Evolutionary conservation across 495 filamentous ascomycete genomes (phyloP), one percentile per base, ranked within the genome.

Genomic region (Tetracladium setigerum): DNA sequence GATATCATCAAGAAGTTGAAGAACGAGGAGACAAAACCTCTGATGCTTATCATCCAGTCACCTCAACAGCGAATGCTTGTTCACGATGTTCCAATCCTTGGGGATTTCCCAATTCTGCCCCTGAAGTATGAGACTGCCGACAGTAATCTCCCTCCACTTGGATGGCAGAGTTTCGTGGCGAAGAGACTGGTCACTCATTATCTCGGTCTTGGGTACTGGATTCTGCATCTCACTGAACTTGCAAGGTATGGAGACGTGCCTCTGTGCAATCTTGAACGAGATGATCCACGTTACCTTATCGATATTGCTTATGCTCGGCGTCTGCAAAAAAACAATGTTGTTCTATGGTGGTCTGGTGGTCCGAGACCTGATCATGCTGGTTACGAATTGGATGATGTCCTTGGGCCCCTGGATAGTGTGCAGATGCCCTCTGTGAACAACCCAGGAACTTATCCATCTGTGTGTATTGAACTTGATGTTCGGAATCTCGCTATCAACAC

Each of bases 401-500:
- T 84, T 0, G 84, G 85, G 2, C 74, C 84, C 1, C 73, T 97
- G 37, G 92, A 99, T 54, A 84, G 73, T n/a, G 86, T 97, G 17
- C 81, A 86, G 46, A 95, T 96, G 89, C 92, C 92, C 0, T 83
- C 83, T 27, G 80, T 95, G 54, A 97, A 99, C 58, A 85, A 84
- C 34, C 86, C 91, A 4, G 89, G 88, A 36, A 88, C 91, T 0
- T 99, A 95, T 63, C 84, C 89, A 0, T 95, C 91, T 0, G 94
- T 99, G 7, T 99, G 92, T 65, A 95, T 99, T 47, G 92, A 99
- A 53, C 67, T 99, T 16, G 87, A 92, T 48, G 78, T 99, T 41
- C 86, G 89, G 3, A 97, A 97, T 57, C 76, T 99, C 4, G 86
- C 89, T 5, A 97, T 99, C 63, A 99, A 99, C 64, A 97, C 94